Percentiles rank a stretch among this genome's conserved stretches.
Evolutionary conservation across 202 grass and related monocot species (phyloP).

Genomic region (Schoenoplectus tabernaemontani): DNA sequence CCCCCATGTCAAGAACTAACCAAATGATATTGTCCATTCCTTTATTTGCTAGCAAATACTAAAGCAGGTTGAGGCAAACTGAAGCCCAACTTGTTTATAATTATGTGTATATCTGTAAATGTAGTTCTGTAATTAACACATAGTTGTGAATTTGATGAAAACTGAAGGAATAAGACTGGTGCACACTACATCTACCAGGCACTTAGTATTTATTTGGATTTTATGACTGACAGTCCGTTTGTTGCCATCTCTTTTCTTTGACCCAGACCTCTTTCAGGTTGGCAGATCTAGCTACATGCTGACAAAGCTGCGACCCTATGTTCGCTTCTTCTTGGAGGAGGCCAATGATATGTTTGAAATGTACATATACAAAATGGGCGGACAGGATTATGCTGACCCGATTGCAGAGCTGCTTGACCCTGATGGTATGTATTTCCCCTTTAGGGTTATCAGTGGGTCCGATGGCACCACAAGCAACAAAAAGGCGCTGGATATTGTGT

Average conservation of each 20-base stretch:
- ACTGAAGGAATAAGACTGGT: not conserved
- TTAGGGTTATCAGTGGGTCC: slow-evolving; percentile 61
- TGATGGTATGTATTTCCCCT: slow-evolving; percentile 58
- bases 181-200: not conserved
- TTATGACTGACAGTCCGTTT: not conserved
- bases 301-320: slow-evolving; percentile 79
- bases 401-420: slow-evolving; percentile 79
- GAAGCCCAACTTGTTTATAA: not conserved
- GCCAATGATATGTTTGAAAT: slow-evolving; percentile 72
- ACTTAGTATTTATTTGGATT: not conserved
- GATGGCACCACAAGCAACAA: no score
- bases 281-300: slow-evolving; percentile 34
- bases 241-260: not conserved
- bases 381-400: slow-evolving; percentile 58
- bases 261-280: slow-evolving; percentile 46
- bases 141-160: not conserved
- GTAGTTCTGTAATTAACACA: not conserved
- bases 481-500: no score
- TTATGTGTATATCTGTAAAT: not conserved
- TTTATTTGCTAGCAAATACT: not conserved
- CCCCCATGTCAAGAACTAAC: not conserved
- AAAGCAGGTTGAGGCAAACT: not conserved
- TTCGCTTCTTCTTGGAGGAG: slow-evolving; percentile 59
- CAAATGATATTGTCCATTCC: not conserved
- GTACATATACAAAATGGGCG: slow-evolving; percentile 85